Evolutionary conservation across 768 basidiomycete species (phyloP), one percentile per base, ranked within the genome.

Genomic region (Boletus sp.): DNA sequence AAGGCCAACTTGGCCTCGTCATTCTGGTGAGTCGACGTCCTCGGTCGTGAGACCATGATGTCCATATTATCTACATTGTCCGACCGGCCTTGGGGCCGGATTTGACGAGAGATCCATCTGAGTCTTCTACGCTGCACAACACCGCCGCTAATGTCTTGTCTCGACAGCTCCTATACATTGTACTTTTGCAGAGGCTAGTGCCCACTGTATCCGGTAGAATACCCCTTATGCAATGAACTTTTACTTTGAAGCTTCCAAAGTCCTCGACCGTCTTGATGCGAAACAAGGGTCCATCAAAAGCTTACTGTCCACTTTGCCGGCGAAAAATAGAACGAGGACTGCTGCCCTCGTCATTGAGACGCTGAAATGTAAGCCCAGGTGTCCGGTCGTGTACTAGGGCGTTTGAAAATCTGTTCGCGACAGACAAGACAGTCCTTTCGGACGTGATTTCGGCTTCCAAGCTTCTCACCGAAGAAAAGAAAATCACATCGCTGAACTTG

Each of bases 281-380:
- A 93, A 88, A 69, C 80, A 93, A 70, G 94, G 93, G n/a, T 95
- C 92, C 14, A 88, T 98, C 66, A 94, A 96, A 67, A 82, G 94
- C 50, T 72, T 93, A 33, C 74, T 96, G 39, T 83, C 83, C 19
- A 81, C 83, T 51, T 75, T 93, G 29, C 83, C 88, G 27, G 83
- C 86, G 67, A 85, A 86, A 71, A 79, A 81, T 60, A 80, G 87
- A 64, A 90, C 89, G 65, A 79, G 92, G 49, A 87, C 85, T 6
- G 81, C 90, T 33, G 91, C 91, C 9, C 83, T 97, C 35, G 85
- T 98, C 32, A 94, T 98, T 50, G 92, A 97, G 74, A 96, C 93
- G 0, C 75, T 98, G 44, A 98, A 97, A 81, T 98, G 95, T 96
- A 72, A 77, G 84, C 57, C 41, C 29, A 8, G 42, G 29, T 37